Evolutionary conservation across 345 rosid genomes (phyloP).

Genomic region (Angophora floribunda): DNA sequence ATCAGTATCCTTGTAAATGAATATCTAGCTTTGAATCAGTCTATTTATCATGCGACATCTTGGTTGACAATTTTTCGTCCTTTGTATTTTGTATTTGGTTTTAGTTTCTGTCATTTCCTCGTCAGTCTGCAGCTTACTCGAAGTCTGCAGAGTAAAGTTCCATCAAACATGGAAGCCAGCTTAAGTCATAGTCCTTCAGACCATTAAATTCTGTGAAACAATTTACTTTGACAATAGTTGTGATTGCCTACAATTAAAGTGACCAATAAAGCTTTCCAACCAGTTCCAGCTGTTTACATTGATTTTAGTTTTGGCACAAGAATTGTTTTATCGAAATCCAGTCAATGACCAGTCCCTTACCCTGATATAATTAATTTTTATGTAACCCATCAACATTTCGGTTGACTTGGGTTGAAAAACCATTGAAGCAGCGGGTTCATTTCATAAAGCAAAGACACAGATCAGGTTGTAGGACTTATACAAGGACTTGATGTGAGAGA

Average conservation of each 20-base stretch:
- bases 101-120: not conserved
- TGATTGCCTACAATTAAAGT: not conserved
- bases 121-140: not conserved
- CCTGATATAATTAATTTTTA: not conserved
- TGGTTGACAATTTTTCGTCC: not conserved
- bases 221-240: not conserved
- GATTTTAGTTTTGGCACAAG: not conserved
- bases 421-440: not conserved
- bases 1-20: constrained; percentile 74
- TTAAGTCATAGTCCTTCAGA: not conserved
- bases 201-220: not conserved
- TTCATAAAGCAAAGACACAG: not conserved
- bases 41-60: not conserved
- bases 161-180: not conserved
- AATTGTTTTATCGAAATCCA: not conserved
- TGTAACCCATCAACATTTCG: not conserved
- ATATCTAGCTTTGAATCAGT: not conserved
- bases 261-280: not conserved
- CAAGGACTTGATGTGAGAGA: not conserved
- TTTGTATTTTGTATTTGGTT: not conserved
- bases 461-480: not conserved
- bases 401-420: not conserved
- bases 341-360: not conserved
- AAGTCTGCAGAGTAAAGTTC: not conserved
- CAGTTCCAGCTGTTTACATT: not conserved